A percentile compares a stretch with the other conserved stretches of the same genome.
These are phyloP conservation scores for Entomortierella beljakovae DNA, from an alignment of 192 early-diverging fungal genomes.

Conservation along the genomic window DNA sequence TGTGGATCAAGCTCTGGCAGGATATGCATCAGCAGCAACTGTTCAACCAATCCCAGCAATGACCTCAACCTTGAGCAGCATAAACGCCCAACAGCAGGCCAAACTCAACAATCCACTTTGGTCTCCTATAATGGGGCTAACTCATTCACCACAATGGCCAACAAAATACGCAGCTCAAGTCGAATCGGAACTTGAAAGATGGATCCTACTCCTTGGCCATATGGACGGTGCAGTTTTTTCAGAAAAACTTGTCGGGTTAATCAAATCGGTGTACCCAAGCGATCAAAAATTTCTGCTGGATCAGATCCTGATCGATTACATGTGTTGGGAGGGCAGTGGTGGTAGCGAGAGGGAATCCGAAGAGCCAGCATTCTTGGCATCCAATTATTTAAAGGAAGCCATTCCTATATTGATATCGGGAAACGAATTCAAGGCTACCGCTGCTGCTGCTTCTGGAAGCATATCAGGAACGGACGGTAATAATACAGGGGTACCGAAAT, in stretches of 20 bases:
- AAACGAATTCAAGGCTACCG: neutral
- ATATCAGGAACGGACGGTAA: neutral
- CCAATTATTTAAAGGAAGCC: neutral
- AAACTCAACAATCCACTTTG: constrained; percentile 47
- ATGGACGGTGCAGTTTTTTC: constrained; percentile 35
- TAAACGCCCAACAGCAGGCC: constrained; percentile 1
- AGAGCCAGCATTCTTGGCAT: neutral
- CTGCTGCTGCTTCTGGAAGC: neutral
- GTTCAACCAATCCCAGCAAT: constrained; percentile 6
- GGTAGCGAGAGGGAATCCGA: constrained; percentile 5
- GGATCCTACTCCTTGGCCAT: constrained; percentile 30
- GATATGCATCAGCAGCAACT: neutral
- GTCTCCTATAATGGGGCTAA: constrained; percentile 35
- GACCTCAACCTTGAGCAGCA: neutral
- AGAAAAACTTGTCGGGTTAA: constrained; percentile 21
- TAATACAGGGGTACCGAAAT: neutral
- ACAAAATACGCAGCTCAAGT: constrained; percentile 25
- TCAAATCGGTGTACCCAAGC: constrained; percentile 43
- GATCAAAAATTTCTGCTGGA: constrained; percentile 53
- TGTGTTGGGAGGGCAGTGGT: constrained; percentile 33
- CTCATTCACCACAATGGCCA: constrained; percentile 20
- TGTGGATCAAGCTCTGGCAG: constrained; percentile 28
- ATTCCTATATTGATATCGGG: neutral
- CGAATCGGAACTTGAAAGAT: constrained; percentile 27
- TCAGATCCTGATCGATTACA: constrained; percentile 36